Evolutionary conservation across 108 stramenopile species (phyloP), one percentile per base, ranked within the genome.

Genomic region (Cylindrotheca fusiformis): DNA sequence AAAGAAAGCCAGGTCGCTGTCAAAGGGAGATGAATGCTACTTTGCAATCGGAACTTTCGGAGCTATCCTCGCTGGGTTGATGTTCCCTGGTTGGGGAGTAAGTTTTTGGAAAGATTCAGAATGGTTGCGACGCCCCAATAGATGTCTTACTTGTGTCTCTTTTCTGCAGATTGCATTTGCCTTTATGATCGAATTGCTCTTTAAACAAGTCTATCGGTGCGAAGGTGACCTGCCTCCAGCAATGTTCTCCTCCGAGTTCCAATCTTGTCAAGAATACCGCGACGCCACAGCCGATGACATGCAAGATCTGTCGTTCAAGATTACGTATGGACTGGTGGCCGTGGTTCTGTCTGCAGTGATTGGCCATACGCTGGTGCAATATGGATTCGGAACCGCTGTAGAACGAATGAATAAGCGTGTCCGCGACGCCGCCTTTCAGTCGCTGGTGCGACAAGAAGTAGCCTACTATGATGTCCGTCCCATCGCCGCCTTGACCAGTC

Each of bases 321-420:
- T 82, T n/a, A 57, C 59, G 18, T 69, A 55, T 25, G 74, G 60
- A 24, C 58, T 65, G 25, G 4, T 72, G 21, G 75, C 57, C 3
- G 8, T 77, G 17, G 71, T 78, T 25, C 65, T 19, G n/a, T 19
- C 61, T 4, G 52, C 65, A 17, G 24, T 81, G 66, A 47, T 82
- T 48, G 84, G 84, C 21, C 75, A 77, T 56, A 65, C 65, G 0
- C 47, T 82, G 3, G 46, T 82, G 32, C 79, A 64, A 48, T 80
- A 67, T 45, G 86, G 82, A 10, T 83, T 81, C 54, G 80, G 80
- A 56, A 80, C 67, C 22, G 86, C 82, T 19, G 41, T 65, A 2
- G 86, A 88, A 36, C 64, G 72, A 12, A 82, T 88, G 66, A 87
- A 75, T 65, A 81, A 81, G 63, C 75, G 86, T 18, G 72, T 87